These are phyloP conservation scores for Elaeis guineensis DNA, from an alignment of 176 grass and related monocot species.

Conservation along the genomic window DNA sequence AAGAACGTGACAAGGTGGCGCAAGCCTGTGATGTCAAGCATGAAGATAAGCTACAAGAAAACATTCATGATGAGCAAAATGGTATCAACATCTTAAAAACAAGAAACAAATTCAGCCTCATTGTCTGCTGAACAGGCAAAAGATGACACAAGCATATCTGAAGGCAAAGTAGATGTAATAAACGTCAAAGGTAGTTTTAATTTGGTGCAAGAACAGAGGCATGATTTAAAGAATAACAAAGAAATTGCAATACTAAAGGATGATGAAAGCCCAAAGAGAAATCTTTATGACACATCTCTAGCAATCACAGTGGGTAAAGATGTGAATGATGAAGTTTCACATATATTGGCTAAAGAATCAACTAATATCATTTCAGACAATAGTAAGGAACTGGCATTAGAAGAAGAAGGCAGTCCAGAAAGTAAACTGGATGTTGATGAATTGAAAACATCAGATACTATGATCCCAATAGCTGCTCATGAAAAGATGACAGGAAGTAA, in stretches of 20 bases:
- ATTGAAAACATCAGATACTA: not conserved
- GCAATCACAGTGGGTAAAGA: constrained; percentile 18
- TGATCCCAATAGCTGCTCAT: constrained; percentile 16
- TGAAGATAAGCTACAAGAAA: constrained; percentile 32
- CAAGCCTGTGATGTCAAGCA: constrained; percentile 16
- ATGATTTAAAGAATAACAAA: constrained; percentile 16
- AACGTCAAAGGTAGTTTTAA: constrained; percentile 30
- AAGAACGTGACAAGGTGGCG: constrained; percentile 23
- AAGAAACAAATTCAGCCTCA: constrained; percentile 26
- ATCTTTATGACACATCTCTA: constrained; percentile 18
- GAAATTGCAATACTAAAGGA: constrained; percentile 20
- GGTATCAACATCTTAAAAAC: constrained; percentile 11
- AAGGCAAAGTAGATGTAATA: constrained; percentile 24
- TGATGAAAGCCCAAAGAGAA: constrained; percentile 17
- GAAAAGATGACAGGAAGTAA: constrained; percentile 11
- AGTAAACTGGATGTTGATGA: constrained; percentile 25
- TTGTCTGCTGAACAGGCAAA: constrained; percentile 19
- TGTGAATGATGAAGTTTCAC: constrained; percentile 15
- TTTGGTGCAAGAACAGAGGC: constrained; percentile 14
- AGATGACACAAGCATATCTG: constrained; percentile 17
- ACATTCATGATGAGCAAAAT: constrained; percentile 18
- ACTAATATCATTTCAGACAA: no score
- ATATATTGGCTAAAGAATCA: no score
- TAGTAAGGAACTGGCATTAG: constrained; percentile 18
- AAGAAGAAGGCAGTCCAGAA: constrained; percentile 11